A percentile compares a stretch with the other conserved stretches of the same genome.
These are phyloP conservation scores for Cryptomeria japonica DNA, from an alignment of 75 land plant genomes.

Conservation along the genomic window DNA sequence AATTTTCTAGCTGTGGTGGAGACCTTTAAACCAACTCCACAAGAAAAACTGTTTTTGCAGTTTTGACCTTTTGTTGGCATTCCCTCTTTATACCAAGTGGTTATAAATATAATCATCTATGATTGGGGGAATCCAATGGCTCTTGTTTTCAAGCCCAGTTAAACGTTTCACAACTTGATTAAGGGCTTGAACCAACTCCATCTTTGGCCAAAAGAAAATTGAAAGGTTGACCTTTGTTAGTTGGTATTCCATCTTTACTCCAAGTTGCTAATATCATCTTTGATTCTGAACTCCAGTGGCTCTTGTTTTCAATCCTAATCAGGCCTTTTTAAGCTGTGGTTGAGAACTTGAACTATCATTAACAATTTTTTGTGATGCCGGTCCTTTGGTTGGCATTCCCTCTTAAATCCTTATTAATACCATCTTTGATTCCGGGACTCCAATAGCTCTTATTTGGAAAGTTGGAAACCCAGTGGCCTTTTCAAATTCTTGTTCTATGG, in stretches of 20 bases:
- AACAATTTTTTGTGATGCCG: too few species aligned
- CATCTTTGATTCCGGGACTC: neutral
- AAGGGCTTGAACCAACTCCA: neutral
- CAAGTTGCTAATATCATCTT: neutral
- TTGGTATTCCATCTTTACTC: neutral
- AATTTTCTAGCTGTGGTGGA: neutral
- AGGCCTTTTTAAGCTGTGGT: neutral
- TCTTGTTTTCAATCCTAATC: neutral
- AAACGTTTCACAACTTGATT: neutral
- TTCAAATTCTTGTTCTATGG: neutral
- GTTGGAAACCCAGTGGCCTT: neutral
- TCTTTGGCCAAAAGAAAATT: too few species aligned
- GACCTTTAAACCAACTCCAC: neutral
- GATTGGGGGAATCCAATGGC: neutral
- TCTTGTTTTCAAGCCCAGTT: neutral
- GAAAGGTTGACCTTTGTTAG: neutral
- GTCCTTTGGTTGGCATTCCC: neutral
- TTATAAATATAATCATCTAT: too few species aligned
- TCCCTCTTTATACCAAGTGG: neutral
- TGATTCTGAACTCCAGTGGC: neutral
- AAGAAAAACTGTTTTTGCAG: too few species aligned
- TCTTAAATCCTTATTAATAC: neutral
- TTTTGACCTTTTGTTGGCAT: neutral
- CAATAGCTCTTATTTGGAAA: neutral
- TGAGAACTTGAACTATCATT: neutral